Conservation (phyloP, 2,329 filamentous ascomycete species). For the Calonectria naviculata region DNA sequence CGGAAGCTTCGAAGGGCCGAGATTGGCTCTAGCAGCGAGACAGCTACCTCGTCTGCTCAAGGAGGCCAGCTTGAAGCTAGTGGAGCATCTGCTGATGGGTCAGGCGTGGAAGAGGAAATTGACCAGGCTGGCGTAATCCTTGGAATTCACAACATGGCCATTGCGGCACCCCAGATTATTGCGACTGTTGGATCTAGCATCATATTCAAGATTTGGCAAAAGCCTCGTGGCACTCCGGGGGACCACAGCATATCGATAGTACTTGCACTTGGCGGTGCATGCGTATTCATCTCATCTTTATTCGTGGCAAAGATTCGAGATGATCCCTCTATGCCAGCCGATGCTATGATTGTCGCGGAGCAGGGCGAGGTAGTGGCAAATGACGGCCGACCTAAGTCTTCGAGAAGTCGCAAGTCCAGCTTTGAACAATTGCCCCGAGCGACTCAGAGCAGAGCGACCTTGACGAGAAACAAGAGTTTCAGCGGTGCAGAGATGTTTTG, state of each 20-base stretch:
- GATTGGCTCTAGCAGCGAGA: conserved; percentile 18
- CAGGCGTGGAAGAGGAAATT: conserved; percentile 64
- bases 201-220: conserved; percentile 88
- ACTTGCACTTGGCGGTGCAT: conserved; percentile 83
- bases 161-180: conserved; percentile 91
- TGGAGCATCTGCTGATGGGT: conserved; percentile 33
- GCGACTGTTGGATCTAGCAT: conserved; percentile 86
- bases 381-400: conserved; percentile 25
- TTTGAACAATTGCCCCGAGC: conserved; percentile 52
- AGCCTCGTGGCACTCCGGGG: conserved; percentile 84
- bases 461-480: conserved; percentile 62
- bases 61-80: conserved; percentile 21
- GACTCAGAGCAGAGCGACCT: conserved; percentile 57
- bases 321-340: conserved; percentile 55
- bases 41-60: conserved; percentile 23
- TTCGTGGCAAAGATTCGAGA: conserved; percentile 77
- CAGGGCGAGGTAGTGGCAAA: conserved; percentile 54
- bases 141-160: conserved; percentile 95
- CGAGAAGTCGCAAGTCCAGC: conserved; percentile 52
- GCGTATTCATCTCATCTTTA: conserved; percentile 80
- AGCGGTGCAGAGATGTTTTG: conserved; percentile 55
- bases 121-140: conserved; percentile 91
- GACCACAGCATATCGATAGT: conserved; percentile 91
- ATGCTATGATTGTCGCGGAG: conserved; percentile 54
- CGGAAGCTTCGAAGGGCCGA: conserved; percentile 41